Conservation (phyloP, 2,329 filamentous ascomycete genomes). For the Sodiomyces alkalinus region DNA sequence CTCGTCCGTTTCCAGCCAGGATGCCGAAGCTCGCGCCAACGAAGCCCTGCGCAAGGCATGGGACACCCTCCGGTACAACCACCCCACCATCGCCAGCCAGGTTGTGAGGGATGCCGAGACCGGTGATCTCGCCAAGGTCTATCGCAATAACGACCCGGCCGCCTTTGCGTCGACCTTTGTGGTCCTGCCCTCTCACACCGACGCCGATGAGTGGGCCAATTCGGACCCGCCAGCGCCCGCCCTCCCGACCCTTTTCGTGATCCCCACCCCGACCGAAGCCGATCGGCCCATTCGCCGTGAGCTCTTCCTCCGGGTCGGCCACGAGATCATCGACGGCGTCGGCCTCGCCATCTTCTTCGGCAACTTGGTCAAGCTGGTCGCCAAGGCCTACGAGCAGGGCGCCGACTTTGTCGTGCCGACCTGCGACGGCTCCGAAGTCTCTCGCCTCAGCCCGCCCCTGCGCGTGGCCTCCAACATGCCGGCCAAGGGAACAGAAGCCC, state of each 20-base stretch:
- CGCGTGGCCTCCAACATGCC: constrained; percentile 12
- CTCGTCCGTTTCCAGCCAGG: background rate
- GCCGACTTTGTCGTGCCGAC: constrained; percentile 4
- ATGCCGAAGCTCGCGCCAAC: constrained; percentile 10
- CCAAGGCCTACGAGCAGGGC: constrained; percentile 9
- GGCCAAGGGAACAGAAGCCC: constrained; percentile 3
- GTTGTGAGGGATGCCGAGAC: constrained; percentile 8
- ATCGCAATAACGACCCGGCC: too few relatives aligned
- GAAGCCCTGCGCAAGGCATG: constrained; percentile 17
- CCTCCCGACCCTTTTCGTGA: constrained; percentile 17
- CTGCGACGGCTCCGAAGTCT: constrained; percentile 10
- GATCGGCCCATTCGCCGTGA: constrained; percentile 11
- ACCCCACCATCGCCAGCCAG: constrained; percentile 18
- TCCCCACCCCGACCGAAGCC: constrained; percentile 8
- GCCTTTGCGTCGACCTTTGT: constrained; percentile 13
- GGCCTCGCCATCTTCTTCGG: constrained; percentile 20
- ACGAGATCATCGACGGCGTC: constrained; percentile 32
- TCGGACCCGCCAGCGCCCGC: constrained; percentile 17
- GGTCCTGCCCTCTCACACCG: constrained; percentile 9
- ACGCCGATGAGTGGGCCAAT: constrained; percentile 18
- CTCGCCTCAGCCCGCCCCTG: constrained; percentile 12
- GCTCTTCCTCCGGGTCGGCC: constrained; percentile 19
- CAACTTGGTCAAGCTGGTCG: constrained; percentile 12
- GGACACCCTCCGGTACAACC: constrained; percentile 16
- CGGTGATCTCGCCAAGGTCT: constrained; percentile 14